These are phyloP conservation scores for Cercospora berteroae DNA, from an alignment of 2,329 filamentous ascomycete species.

Conservation along the genomic window DNA sequence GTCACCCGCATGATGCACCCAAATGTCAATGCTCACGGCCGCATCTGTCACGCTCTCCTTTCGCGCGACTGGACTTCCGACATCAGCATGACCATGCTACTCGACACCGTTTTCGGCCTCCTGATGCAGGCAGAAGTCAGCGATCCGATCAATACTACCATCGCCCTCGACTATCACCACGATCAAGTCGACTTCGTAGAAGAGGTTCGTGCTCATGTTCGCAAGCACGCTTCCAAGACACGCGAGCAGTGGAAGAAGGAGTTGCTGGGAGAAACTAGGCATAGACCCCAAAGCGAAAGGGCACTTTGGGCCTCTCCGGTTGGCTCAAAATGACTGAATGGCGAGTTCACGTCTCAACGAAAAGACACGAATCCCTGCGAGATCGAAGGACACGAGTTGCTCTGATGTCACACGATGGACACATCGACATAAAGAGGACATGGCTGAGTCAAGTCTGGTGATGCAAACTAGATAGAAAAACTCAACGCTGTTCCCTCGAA, in stretches of 20 bases:
- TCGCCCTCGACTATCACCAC: conserved; percentile 37
- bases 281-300: neutral
- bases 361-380: no score
- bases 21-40: conserved; percentile 41
- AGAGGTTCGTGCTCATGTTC: conserved; percentile 32
- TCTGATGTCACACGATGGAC: neutral
- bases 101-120: conserved; percentile 39
- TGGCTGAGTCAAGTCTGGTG: neutral
- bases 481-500: neutral
- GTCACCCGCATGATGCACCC: conserved; percentile 42
- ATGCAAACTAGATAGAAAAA: neutral
- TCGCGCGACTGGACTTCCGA: conserved; percentile 40
- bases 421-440: neutral
- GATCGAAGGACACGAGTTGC: neutral
- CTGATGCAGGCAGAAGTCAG: conserved; percentile 37
- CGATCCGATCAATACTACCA: conserved; percentile 37
- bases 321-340: no score
- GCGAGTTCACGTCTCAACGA: no score
- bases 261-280: conserved; percentile 1
- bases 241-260: conserved; percentile 33
- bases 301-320: neutral
- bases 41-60: conserved; percentile 40
- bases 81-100: conserved; percentile 35
- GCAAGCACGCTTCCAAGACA: conserved; percentile 35
- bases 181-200: conserved; percentile 38